Base-by-base conservation (phyloP, 2,329 filamentous ascomycete genomes). In the Coniochaeta hoffmannii region DNA sequence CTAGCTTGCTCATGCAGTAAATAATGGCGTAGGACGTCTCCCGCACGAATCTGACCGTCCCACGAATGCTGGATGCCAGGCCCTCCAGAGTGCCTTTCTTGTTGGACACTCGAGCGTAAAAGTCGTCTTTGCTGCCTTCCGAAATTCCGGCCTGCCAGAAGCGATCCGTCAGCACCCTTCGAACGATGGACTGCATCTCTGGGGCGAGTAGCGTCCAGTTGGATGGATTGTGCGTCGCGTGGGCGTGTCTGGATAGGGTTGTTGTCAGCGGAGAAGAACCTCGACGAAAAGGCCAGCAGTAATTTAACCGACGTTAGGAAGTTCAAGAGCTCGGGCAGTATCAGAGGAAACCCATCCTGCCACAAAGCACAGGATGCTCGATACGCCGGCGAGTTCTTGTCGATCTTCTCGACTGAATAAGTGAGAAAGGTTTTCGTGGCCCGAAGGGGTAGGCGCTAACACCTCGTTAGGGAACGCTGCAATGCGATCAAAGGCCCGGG, bases 91-190 rank as follows among this genome's bases (percentile, higher is more conserved):
- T 96, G 38, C 81, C 82, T 70, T 91, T 96, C 55, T 94, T 96
- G 31, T 90, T 88, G 55, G 90, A 85, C 2, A 99, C 93, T 38
- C 90, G 84, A 31, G 90, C 89, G 69, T 97, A 97, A 68, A 99
- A 99, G 57, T 97, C 93, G 59, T 97, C 94, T 68, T 94, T 91
- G 63, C 90, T 97, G 26, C 96, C 94, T 59, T 87, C 89, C 0
- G 94, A 97, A 53, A 99, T 99, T 10, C 94, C 94, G 7, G 92
- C 90, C 75, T 99, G 94, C 94, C 94, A 99, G 69, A 99, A 99
- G 24, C 94, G 82, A 70, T 99, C 94, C 14, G 91, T 96, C 22
- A 99, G 75, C 19, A 97, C 90, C 22, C 89, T 83, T 44, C 85
- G 82, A 36, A 97, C 88, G 53, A 96, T 83, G 5, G 80, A 74